phyloP scores from a whole-genome alignment of 768 basidiomycete species.

The Albatrellus ellisii region DNA sequence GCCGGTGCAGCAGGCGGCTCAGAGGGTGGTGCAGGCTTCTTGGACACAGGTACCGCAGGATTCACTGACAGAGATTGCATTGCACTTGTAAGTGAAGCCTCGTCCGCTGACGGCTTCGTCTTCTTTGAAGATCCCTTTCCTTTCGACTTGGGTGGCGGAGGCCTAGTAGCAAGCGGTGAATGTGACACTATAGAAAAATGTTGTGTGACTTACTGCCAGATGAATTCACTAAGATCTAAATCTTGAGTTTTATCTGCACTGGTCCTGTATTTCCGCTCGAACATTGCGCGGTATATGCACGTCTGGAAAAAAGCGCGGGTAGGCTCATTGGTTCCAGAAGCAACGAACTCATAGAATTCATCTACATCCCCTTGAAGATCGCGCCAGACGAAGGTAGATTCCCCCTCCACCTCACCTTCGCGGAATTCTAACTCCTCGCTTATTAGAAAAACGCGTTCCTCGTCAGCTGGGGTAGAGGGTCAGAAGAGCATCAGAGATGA shows the following conservation, averaged over 20 bases:
- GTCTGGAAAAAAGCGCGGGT: constrained; percentile 86
- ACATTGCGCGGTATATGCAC: constrained; percentile 94
- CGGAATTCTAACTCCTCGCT: constrained; percentile 85
- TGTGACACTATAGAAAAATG: not conserved
- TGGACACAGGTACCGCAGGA: not conserved
- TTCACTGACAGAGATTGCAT: not conserved
- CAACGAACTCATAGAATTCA: constrained; percentile 88
- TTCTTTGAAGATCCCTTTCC: constrained; percentile 14
- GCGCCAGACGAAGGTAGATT: constrained; percentile 81
- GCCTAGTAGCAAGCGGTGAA: constrained; percentile 4
- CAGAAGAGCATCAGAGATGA: constrained; percentile 2
- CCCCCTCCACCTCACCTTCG: constrained; percentile 56
- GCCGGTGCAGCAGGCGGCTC: constrained; percentile 5
- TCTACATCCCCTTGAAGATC: constrained; percentile 87
- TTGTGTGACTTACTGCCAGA: constrained; percentile 51
- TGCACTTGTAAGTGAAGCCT: not conserved
- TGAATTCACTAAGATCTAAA: constrained; percentile 63
- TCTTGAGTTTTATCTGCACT: constrained; percentile 59
- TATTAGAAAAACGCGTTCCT: constrained; percentile 87
- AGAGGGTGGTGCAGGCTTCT: not conserved
- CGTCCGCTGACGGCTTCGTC: constrained; percentile 6
- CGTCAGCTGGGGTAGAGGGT: constrained; percentile 50
- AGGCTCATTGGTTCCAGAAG: constrained; percentile 57
- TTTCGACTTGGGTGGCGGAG: constrained; percentile 7
- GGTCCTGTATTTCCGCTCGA: constrained; percentile 76